Percentiles rank a stretch among this genome's conserved stretches.
These are phyloP conservation scores for Eutrema yunnanense DNA, from an alignment of 345 rosid species.

Conservation along the genomic window DNA sequence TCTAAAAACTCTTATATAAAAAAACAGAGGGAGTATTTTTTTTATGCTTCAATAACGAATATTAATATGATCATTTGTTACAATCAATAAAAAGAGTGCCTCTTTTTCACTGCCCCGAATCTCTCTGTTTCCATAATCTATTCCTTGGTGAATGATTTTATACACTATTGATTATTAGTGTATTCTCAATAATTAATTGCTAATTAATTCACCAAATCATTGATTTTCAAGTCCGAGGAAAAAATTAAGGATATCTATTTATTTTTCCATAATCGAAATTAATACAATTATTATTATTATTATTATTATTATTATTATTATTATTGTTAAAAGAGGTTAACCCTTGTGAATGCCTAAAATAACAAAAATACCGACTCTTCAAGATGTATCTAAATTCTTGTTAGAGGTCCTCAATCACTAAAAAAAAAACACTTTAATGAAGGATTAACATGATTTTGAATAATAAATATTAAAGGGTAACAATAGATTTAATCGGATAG, in stretches of 20 bases:
- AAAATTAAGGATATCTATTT: neutral
- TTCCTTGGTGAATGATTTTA: neutral
- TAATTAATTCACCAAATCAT: constrained; percentile 1
- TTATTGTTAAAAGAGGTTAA: neutral
- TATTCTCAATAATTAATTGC: neutral
- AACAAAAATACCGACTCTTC: neutral
- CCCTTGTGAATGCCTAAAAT: neutral
- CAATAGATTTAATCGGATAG: neutral
- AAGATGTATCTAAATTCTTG: neutral
- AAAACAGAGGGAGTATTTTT: no score
- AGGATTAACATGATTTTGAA: neutral
- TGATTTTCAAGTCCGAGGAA: neutral
- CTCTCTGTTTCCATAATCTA: constrained; percentile 32
- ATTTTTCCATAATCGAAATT: neutral
- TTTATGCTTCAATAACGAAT: neutral
- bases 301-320: no score
- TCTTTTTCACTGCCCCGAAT: constrained; percentile 56
- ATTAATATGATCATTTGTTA: constrained; percentile 16
- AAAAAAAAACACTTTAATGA: neutral
- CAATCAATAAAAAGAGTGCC: constrained; percentile 36
- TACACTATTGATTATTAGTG: constrained; percentile 13
- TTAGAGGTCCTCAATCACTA: neutral
- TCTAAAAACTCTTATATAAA: no score
- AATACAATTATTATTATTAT: no score
- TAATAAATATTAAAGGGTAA: neutral